These are phyloP conservation scores for Conticribra guillardii DNA, from an alignment of 108 stramenopile species.

Conservation along the genomic window DNA sequence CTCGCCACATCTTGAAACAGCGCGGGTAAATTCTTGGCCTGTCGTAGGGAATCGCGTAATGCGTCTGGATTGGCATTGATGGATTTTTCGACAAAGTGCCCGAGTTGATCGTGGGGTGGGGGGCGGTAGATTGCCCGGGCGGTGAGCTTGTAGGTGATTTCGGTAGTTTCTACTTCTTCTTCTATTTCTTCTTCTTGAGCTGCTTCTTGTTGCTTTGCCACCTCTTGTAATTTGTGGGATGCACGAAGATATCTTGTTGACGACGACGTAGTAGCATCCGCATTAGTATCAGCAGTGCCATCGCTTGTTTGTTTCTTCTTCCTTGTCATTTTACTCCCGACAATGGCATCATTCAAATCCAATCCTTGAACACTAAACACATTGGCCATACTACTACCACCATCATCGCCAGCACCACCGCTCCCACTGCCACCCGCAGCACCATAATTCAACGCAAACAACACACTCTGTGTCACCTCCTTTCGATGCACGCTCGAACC, in stretches of 20 bases:
- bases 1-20: slow-evolving; percentile 20
- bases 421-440: slow-evolving; percentile 1
- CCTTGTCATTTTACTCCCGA: background rate
- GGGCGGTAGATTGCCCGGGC: slow-evolving; percentile 37
- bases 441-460: slow-evolving; percentile 1
- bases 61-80: slow-evolving; percentile 32
- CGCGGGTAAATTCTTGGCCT: slow-evolving; percentile 9
- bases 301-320: background rate
- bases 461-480: background rate
- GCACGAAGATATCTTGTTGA: slow-evolving; percentile 1
- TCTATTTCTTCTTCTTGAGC: slow-evolving; percentile 10
- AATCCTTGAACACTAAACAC: slow-evolving; percentile 22
- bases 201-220: background rate
- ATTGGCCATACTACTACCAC: background rate
- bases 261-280: background rate
- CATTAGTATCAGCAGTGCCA: background rate
- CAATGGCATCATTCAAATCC: slow-evolving; percentile 21
- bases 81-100: slow-evolving; percentile 18
- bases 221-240: background rate
- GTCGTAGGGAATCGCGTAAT: slow-evolving; percentile 14
- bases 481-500: background rate
- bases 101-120: slow-evolving; percentile 39
- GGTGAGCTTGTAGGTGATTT: slow-evolving; percentile 30
- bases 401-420: background rate
- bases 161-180: slow-evolving; percentile 1